phyloP scores from a whole-genome alignment of 768 basidiomycete species.

The Lactarius trivialis region DNA sequence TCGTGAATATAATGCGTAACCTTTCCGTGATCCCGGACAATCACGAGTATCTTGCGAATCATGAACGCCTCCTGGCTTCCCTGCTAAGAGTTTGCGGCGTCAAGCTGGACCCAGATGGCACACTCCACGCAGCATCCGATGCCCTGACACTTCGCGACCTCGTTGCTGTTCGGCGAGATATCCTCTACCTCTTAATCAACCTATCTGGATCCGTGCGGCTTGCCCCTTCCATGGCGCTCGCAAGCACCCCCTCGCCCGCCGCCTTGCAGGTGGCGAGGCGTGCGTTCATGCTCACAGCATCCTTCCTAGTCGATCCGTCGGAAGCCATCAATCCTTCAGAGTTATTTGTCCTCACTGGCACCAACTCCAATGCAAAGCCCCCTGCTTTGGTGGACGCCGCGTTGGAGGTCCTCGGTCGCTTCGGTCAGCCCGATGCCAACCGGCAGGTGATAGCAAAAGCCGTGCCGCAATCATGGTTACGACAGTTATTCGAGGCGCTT shows the following conservation, averaged over 20 bases:
- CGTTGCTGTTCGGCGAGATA: constrained; percentile 70
- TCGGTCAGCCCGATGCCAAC: constrained; percentile 72
- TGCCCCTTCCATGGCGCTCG: constrained; percentile 33
- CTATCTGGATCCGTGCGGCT: constrained; percentile 50
- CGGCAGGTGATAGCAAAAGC: constrained; percentile 61
- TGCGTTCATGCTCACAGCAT: constrained; percentile 60
- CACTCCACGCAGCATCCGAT: constrained; percentile 41
- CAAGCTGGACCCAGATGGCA: constrained; percentile 24
- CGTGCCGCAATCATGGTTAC: constrained; percentile 52
- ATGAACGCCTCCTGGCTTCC: constrained; percentile 57
- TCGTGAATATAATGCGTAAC: constrained; percentile 81
- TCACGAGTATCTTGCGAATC: constrained; percentile 53
- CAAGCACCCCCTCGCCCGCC: constrained; percentile 34
- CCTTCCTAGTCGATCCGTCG: constrained; percentile 64
- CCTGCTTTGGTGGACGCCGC: constrained; percentile 63
- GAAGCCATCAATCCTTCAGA: constrained; percentile 60
- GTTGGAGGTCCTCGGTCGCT: constrained; percentile 77
- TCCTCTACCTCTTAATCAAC: constrained; percentile 59
- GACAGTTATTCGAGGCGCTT: constrained; percentile 59
- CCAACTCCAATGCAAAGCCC: constrained; percentile 41
- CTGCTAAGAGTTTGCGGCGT: constrained; percentile 59
- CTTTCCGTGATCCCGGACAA: constrained; percentile 74
- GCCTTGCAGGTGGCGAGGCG: constrained; percentile 44
- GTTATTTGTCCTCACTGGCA: constrained; percentile 48
- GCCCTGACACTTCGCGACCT: constrained; percentile 66